A percentile compares a stretch with the other conserved stretches of the same genome.
phyloP scores from a whole-genome alignment of 2,329 filamentous ascomycete genomes.

The Pestalotiopsis sp. region DNA sequence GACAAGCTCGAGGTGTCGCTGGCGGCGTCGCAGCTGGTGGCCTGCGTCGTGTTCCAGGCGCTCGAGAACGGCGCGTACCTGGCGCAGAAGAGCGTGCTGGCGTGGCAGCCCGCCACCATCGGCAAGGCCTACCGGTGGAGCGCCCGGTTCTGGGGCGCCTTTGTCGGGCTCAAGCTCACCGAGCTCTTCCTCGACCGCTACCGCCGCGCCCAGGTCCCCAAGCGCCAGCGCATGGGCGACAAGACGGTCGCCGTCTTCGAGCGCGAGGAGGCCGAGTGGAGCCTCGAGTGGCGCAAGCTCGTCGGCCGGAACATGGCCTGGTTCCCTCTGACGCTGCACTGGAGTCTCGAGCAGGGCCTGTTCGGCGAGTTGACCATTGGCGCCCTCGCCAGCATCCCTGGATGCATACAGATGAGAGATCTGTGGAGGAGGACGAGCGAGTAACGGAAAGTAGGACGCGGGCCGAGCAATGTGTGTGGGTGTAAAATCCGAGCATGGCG shows the following conservation, averaged over 20 bases:
- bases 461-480: too few relatives aligned
- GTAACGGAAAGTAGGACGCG: constrained; percentile 16
- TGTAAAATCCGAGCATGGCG: too few relatives aligned
- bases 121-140: constrained; percentile 70
- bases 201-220: constrained; percentile 34
- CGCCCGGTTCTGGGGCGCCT: constrained; percentile 77
- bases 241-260: constrained; percentile 37
- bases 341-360: constrained; percentile 71
- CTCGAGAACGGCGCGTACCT: constrained; percentile 86
- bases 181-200: constrained; percentile 56
- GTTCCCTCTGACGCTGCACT: constrained; percentile 83
- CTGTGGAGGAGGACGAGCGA: constrained; percentile 34
- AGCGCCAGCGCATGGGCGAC: constrained; percentile 44
- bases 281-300: constrained; percentile 63
- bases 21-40: constrained; percentile 68
- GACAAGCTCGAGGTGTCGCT: constrained; percentile 53
- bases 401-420: constrained; percentile 32
- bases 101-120: constrained; percentile 58
- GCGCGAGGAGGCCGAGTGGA: constrained; percentile 43
- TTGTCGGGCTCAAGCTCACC: constrained; percentile 76
- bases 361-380: constrained; percentile 62
- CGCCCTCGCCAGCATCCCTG: constrained; percentile 52
- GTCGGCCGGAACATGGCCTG: constrained; percentile 73
- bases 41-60: constrained; percentile 72
- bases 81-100: constrained; percentile 71